Evolutionary conservation across 176 grass and related monocot species (phyloP).

Genomic region (Eleusine indica): DNA sequence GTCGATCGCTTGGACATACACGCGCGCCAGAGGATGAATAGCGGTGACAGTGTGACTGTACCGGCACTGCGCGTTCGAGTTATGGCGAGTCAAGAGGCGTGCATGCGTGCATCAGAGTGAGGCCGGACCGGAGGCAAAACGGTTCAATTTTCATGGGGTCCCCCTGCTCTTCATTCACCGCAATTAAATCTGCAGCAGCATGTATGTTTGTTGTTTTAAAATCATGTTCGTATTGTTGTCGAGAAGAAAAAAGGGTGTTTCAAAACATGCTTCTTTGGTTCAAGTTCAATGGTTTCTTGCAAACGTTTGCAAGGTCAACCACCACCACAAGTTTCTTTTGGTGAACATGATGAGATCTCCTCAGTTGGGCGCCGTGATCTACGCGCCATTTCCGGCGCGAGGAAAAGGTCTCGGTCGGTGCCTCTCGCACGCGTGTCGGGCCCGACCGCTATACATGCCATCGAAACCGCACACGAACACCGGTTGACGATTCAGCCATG

Average conservation of each 20-base stretch:
- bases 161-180: conserved; percentile 17
- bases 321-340: background rate
- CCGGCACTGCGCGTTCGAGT: conserved; percentile 27
- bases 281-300: background rate
- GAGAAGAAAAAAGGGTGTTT: background rate
- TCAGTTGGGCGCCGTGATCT: background rate
- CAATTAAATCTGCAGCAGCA: conserved; percentile 12
- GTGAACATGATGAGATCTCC: background rate
- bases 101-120: conserved; percentile 19
- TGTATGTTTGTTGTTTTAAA: background rate
- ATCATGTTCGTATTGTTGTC: background rate
- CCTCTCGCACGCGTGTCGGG: background rate
- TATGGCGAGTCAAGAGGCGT: conserved; percentile 30
- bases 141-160: conserved; percentile 31
- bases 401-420: background rate
- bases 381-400: background rate
- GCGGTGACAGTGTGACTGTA: conserved; percentile 20
- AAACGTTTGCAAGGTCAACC: background rate
- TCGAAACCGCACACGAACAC: conserved; percentile 6
- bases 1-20: background rate
- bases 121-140: background rate
- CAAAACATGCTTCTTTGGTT: background rate
- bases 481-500: background rate
- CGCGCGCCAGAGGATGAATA: background rate
- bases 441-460: background rate